These are phyloP conservation scores for Colletotrichum neosansevieriae DNA, from an alignment of 2,329 filamentous ascomycete species.

Conservation along the genomic window DNA sequence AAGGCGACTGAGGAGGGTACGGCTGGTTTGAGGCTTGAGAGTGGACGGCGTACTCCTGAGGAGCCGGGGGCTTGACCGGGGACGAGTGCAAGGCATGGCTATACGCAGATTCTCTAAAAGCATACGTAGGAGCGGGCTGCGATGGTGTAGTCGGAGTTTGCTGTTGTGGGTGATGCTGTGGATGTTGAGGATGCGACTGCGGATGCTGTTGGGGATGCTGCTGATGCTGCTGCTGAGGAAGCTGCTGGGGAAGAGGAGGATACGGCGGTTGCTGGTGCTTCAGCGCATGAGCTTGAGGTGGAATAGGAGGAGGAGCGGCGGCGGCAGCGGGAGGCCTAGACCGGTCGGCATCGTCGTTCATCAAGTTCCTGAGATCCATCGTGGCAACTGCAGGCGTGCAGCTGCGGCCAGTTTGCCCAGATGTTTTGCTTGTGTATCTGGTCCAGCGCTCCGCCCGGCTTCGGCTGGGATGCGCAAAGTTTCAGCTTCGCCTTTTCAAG, in stretches of 20 bases:
- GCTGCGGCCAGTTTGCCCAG: slow-evolving; percentile 6
- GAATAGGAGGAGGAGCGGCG: slow-evolving; percentile 12
- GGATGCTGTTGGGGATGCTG: slow-evolving; percentile 42
- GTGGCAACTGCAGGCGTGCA: slow-evolving; percentile 33
- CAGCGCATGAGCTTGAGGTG: slow-evolving; percentile 32
- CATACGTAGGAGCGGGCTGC: slow-evolving; percentile 58
- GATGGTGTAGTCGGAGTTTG: slow-evolving; percentile 45
- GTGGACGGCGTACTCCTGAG: slow-evolving; percentile 57
- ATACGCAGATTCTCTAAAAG: slow-evolving; percentile 61
- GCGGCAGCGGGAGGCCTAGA: slow-evolving; percentile 48
- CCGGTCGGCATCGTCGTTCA: slow-evolving; percentile 64
- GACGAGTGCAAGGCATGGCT: slow-evolving; percentile 56
- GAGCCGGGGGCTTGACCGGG: slow-evolving; percentile 56
- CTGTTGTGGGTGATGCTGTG: slow-evolving; percentile 36
- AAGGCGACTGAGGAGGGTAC: slow-evolving; percentile 55
- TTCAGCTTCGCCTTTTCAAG: slow-evolving; percentile 35
- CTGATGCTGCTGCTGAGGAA: slow-evolving; percentile 46
- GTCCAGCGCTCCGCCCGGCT: slow-evolving; percentile 33
- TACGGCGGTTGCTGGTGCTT: slow-evolving; percentile 30
- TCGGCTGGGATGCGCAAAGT: slow-evolving; percentile 35
- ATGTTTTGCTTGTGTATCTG: slow-evolving; percentile 14
- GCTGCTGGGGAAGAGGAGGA: slow-evolving; percentile 46
- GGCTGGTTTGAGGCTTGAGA: slow-evolving; percentile 44
- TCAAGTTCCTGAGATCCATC: slow-evolving; percentile 67
- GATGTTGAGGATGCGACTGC: slow-evolving; percentile 7